phyloP scores from a whole-genome alignment of 768 basidiomycete genomes.

The Boletus tomentosulus region DNA sequence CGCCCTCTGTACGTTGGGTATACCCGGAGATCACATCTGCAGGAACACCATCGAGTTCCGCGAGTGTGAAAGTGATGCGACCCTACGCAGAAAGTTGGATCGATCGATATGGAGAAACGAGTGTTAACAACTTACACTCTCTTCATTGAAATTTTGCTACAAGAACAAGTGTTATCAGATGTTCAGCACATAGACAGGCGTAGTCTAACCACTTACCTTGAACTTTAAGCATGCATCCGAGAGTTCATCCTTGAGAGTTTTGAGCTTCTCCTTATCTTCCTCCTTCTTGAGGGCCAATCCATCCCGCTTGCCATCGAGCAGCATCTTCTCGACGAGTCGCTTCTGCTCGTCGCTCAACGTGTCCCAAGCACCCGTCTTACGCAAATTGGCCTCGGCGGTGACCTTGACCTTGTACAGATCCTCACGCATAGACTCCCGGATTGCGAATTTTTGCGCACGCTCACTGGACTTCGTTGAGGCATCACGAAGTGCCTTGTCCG shows the following conservation, averaged over 20 bases:
- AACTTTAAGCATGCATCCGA: constrained; percentile 77
- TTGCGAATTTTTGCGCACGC: constrained; percentile 63
- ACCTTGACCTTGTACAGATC: constrained; percentile 76
- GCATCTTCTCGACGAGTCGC: constrained; percentile 78
- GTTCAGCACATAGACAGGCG: background rate
- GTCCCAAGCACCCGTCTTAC: constrained; percentile 56
- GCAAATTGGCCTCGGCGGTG: constrained; percentile 65
- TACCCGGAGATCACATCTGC: constrained; percentile 77
- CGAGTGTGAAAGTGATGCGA: constrained; percentile 56
- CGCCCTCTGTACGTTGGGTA: constrained; percentile 56
- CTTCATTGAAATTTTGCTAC: constrained; percentile 89
- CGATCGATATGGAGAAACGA: background rate
- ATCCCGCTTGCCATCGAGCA: constrained; percentile 73
- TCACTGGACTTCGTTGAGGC: constrained; percentile 73
- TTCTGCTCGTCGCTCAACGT: constrained; percentile 62
- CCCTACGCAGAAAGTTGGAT: constrained; percentile 39
- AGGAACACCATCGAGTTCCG: constrained; percentile 80
- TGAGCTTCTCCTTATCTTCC: constrained; percentile 51
- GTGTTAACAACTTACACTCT: constrained; percentile 48
- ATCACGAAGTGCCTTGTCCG: constrained; percentile 72
- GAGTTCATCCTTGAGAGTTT: constrained; percentile 66
- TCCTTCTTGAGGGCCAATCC: constrained; percentile 70
- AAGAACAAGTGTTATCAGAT: background rate
- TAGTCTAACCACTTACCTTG: constrained; percentile 45
- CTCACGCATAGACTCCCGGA: constrained; percentile 76